phyloP scores from a whole-genome alignment of 2,329 filamentous ascomycete genomes.

The Sclerotiophoma versabilis region DNA sequence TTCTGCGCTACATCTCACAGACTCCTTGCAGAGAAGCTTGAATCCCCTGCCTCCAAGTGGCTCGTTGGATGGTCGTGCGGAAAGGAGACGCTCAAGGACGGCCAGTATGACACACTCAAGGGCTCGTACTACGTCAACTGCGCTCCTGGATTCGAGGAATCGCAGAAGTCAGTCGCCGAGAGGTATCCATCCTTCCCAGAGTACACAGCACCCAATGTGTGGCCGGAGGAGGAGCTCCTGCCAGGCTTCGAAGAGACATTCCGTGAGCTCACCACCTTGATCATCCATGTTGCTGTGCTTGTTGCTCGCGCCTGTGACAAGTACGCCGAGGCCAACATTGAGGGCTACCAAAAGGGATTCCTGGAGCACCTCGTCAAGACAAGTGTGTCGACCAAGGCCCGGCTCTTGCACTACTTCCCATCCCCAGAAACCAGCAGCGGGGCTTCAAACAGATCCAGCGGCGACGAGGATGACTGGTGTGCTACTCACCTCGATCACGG shows the following conservation, averaged over 20 bases:
- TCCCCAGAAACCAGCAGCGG: conserved; percentile 35
- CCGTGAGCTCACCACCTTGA: conserved; percentile 77
- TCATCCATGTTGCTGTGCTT: conserved; percentile 87
- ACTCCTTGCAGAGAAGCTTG: conserved; percentile 51
- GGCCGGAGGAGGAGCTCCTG: conserved; percentile 74
- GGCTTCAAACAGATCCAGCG: conserved; percentile 19
- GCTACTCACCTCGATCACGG: conserved; percentile 90
- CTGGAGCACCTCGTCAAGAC: conserved; percentile 85
- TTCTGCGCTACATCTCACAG: conserved; percentile 8
- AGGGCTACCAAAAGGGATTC: conserved; percentile 77
- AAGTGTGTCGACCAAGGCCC: conserved; percentile 87
- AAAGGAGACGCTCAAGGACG: conserved; percentile 81
- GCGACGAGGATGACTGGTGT: conserved; percentile 90
- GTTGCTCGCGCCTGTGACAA: conserved; percentile 90
- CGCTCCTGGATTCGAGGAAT: conserved; percentile 67
- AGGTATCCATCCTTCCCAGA: conserved; percentile 77
- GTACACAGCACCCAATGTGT: conserved; percentile 89
- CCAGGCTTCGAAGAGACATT: conserved; percentile 78
- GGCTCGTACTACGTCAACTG: conserved; percentile 87
- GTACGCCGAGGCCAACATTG: conserved; percentile 80
- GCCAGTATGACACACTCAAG: conserved; percentile 79
- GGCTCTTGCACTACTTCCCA: conserved; percentile 93
- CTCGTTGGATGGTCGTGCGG: conserved; percentile 79
- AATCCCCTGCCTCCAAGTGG: conserved; percentile 63
- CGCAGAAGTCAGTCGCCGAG: conserved; percentile 57